Conservation (phyloP, 352 stramenopile genomes). For the Phytophthora pinifolia region DNA sequence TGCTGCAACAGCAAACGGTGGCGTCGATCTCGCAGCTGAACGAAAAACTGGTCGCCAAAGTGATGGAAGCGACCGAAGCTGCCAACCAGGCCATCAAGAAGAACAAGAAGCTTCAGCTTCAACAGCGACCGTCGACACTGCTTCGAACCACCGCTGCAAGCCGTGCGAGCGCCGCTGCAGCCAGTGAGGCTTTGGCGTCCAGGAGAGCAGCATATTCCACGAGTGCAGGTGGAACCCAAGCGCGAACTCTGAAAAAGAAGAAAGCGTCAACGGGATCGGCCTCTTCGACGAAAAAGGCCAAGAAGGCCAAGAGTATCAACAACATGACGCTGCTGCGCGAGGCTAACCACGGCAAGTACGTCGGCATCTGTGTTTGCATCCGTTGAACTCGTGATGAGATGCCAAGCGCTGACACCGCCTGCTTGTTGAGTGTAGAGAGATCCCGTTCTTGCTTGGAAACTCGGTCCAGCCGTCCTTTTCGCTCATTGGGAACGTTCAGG, state of each 20-base stretch:
- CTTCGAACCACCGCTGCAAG: conserved; percentile 58
- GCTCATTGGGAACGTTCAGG: conserved; percentile 70
- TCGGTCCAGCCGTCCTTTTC: conserved; percentile 65
- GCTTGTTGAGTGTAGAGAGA: conserved; percentile 36
- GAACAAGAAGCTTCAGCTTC: conserved; percentile 53
- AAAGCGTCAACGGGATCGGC: conserved; percentile 15
- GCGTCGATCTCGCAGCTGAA: conserved; percentile 68
- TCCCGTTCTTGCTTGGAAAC: conserved; percentile 68
- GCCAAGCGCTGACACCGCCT: not conserved
- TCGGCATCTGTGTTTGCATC: not conserved
- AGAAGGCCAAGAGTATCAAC: conserved; percentile 43
- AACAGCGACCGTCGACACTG: conserved; percentile 51
- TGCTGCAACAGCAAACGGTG: conserved; percentile 50
- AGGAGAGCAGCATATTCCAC: conserved; percentile 20
- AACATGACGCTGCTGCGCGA: conserved; percentile 63
- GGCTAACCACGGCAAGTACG: conserved; percentile 72
- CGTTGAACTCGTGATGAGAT: not conserved
- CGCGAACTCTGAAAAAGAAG: conserved; percentile 28
- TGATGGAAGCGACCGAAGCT: conserved; percentile 61
- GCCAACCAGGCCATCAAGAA: conserved; percentile 59
- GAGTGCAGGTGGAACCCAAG: not conserved
- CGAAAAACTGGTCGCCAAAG: conserved; percentile 64
- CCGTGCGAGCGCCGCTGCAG: conserved; percentile 33
- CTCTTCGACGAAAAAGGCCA: conserved; percentile 31
- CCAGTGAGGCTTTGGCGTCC: conserved; percentile 12